Evolutionary conservation across 1,284 basidiomycete genomes (phyloP).

Genomic region (Sparassis latifolia): DNA sequence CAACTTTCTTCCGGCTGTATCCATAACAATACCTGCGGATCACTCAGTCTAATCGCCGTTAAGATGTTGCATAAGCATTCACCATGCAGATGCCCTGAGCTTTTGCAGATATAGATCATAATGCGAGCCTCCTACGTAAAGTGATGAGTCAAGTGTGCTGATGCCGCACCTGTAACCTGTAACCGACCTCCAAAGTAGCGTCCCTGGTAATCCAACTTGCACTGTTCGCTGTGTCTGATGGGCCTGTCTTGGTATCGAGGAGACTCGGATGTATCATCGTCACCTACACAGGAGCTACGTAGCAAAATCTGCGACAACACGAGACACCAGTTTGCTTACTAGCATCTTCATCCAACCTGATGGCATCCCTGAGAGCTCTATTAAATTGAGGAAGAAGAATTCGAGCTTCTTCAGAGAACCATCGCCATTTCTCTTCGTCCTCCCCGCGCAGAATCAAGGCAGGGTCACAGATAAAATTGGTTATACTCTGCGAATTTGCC

Average conservation of each 20-base stretch:
- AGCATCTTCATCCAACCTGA: constrained; percentile 6
- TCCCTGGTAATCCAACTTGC: constrained; percentile 8
- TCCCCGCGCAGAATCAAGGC: constrained; percentile 8
- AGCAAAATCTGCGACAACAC: background rate
- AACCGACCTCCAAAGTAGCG: constrained; percentile 17
- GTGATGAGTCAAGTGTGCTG: background rate
- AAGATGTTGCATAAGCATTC: background rate
- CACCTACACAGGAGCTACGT: background rate
- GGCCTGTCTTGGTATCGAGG: background rate
- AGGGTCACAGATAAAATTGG: constrained; percentile 7
- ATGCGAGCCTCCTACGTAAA: constrained; percentile 3
- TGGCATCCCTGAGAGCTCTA: constrained; percentile 6
- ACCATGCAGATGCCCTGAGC: constrained; percentile 18
- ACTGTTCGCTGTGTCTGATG: constrained; percentile 5
- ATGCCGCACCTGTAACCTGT: background rate
- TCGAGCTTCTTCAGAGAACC: constrained; percentile 7
- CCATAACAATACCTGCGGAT: constrained; percentile 16
- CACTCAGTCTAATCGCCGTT: background rate
- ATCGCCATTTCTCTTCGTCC: constrained; percentile 7
- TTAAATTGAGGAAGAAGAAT: constrained; percentile 10
- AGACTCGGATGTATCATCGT: background rate
- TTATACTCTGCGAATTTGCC: background rate
- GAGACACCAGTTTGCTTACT: background rate
- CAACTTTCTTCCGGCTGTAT: constrained; percentile 10
- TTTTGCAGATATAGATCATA: constrained; percentile 7